Percentiles rank a stretch among this genome's conserved stretches.
phyloP scores from a whole-genome alignment of 805 yeast genomes.

The Candida adriatica region DNA sequence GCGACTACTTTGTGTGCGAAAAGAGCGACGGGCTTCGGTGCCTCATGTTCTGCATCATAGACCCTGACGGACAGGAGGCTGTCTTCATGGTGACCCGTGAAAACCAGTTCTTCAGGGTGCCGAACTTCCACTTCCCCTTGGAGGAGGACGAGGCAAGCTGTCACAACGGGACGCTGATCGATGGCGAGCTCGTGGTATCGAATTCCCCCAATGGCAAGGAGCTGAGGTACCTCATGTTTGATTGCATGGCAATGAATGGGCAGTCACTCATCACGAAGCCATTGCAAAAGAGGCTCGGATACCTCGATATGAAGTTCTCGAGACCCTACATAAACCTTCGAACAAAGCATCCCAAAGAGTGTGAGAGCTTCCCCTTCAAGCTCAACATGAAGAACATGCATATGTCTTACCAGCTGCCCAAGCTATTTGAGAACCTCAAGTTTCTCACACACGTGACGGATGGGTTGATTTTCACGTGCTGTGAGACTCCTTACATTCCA shows the following conservation, averaged over 20 bases:
- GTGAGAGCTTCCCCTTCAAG: slow-evolving; percentile 75
- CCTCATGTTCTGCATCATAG: slow-evolving; percentile 56
- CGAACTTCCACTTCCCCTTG: slow-evolving; percentile 78
- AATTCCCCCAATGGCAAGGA: slow-evolving; percentile 52
- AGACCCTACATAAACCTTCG: slow-evolving; percentile 76
- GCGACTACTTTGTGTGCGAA: slow-evolving; percentile 92
- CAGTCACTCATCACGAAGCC: slow-evolving; percentile 60
- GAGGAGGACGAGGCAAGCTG: slow-evolving; percentile 42
- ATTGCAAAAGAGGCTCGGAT: slow-evolving; percentile 78
- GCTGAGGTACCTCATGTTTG: slow-evolving; percentile 80
- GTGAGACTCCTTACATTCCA: slow-evolving; percentile 75
- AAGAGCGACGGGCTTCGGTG: slow-evolving; percentile 92
- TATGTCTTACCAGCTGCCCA: slow-evolving; percentile 67
- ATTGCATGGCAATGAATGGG: slow-evolving; percentile 81
- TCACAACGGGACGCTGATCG: slow-evolving; percentile 85
- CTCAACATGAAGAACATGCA: slow-evolving; percentile 86
- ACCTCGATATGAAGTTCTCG: slow-evolving; percentile 72
- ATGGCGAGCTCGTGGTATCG: slow-evolving; percentile 88
- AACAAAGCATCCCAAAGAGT: slow-evolving; percentile 61
- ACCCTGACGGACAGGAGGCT: slow-evolving; percentile 76
- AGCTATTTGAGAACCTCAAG: slow-evolving; percentile 65
- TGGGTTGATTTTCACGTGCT: slow-evolving; percentile 90
- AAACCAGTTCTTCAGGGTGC: slow-evolving; percentile 77
- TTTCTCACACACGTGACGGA: slow-evolving; percentile 83
- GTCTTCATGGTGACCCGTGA: slow-evolving; percentile 85